phyloP scores from a whole-genome alignment of 352 stramenopile species.

The Labyrinthula sp. region DNA sequence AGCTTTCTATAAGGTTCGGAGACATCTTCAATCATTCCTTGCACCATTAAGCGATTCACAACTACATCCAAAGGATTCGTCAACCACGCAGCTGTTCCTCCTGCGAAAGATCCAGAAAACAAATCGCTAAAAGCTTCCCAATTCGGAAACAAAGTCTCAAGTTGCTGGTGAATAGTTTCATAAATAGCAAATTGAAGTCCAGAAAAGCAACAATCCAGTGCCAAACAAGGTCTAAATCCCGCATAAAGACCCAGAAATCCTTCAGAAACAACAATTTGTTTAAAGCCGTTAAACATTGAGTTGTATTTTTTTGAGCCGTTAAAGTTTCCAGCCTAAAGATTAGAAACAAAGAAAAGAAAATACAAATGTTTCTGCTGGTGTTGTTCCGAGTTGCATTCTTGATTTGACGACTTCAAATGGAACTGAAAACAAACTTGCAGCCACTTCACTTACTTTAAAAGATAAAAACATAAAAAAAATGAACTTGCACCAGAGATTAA shows the following conservation, averaged over 20 bases:
- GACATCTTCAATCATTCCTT: constrained; percentile 1
- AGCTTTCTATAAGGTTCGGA: neutral
- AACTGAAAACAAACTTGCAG: constrained; percentile 8
- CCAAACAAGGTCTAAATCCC: constrained; percentile 16
- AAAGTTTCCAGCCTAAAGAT: too few relatives aligned
- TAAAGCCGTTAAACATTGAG: constrained; percentile 7
- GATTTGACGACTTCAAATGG: constrained; percentile 28
- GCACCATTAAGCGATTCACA: constrained; percentile 14
- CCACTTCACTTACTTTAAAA: too few relatives aligned
- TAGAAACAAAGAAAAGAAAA: too few relatives aligned
- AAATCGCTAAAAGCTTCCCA: constrained; percentile 17
- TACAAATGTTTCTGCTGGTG: too few relatives aligned
- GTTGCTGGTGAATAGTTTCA: constrained; percentile 12
- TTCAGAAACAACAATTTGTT: constrained; percentile 6
- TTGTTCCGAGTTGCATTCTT: constrained; percentile 9
- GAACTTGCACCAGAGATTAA: constrained; percentile 8
- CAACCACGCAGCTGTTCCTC: constrained; percentile 13
- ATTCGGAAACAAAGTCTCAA: constrained; percentile 1
- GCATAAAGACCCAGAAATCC: constrained; percentile 20
- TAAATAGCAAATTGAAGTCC: constrained; percentile 23
- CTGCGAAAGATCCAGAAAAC: constrained; percentile 7
- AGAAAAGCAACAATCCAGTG: constrained; percentile 18
- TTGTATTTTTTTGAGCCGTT: constrained; percentile 1
- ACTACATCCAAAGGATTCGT: constrained; percentile 23
- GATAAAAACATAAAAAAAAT: too few relatives aligned